A percentile compares a stretch with the other conserved stretches of the same genome.
Evolutionary conservation across 495 filamentous ascomycete genomes (phyloP).

Genomic region (Annulohypoxylon moriforme): DNA sequence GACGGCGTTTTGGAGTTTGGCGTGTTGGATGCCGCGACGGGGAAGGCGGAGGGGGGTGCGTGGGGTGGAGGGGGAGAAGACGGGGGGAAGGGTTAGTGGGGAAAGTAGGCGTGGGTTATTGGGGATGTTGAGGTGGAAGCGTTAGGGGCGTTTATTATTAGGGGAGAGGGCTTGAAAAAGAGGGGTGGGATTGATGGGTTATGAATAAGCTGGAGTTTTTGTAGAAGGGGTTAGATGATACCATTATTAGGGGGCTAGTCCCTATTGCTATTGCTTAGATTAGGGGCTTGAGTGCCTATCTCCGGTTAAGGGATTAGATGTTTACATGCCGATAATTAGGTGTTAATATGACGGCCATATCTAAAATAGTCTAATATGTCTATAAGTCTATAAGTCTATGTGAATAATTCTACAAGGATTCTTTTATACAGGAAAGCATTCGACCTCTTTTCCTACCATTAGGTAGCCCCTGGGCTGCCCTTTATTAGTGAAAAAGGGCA

Average conservation of each 20-base stretch:
- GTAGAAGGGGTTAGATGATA: not conserved
- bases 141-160: constrained; percentile 7
- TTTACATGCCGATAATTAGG: too few species aligned
- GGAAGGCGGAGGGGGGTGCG: constrained; percentile 61
- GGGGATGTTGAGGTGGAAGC: constrained; percentile 24
- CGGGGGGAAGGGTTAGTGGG: not conserved
- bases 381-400: too few species aligned
- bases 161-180: not conserved
- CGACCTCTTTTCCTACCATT: too few species aligned
- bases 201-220: not conserved
- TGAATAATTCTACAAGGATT: too few species aligned
- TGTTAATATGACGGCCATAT: too few species aligned
- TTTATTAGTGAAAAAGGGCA: too few species aligned
- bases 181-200: not conserved
- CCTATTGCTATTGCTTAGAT: not conserved
- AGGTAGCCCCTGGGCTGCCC: too few species aligned
- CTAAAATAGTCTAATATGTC: too few species aligned
- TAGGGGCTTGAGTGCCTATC: too few species aligned
- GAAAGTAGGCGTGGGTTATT: constrained; percentile 35
- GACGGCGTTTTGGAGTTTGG: constrained; percentile 64
- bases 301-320: too few species aligned
- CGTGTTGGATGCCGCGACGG: constrained; percentile 59
- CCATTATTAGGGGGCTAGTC: not conserved
- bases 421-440: too few species aligned
- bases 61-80: constrained; percentile 47